Conservation (phyloP, 2,329 filamentous ascomycete genomes). For the Teratosphaeria viscida region DNA sequence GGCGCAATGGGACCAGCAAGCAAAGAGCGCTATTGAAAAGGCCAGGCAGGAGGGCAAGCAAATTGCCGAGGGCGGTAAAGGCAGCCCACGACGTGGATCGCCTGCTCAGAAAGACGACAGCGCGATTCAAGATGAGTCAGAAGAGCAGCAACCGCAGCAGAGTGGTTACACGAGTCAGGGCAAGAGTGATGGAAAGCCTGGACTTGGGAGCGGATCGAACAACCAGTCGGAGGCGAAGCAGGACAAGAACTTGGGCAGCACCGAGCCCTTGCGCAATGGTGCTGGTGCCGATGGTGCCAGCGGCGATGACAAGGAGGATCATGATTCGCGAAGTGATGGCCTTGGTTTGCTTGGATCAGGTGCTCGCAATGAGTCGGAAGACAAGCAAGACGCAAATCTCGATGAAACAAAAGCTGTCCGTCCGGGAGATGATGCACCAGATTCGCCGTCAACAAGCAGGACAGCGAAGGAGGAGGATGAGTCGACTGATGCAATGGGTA, state of each 20-base stretch:
- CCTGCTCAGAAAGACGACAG: constrained; percentile 2
- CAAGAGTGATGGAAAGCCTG: background rate
- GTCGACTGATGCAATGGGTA: constrained; percentile 21
- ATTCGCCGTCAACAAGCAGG: background rate
- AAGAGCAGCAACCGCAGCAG: background rate
- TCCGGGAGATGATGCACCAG: background rate
- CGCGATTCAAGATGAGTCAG: constrained; percentile 4
- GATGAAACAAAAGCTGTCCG: background rate
- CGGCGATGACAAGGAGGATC: constrained; percentile 1
- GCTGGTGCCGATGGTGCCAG: constrained; percentile 2
- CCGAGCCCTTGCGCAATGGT: constrained; percentile 10
- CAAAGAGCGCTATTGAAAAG: constrained; percentile 10
- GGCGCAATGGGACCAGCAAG: constrained; percentile 15
- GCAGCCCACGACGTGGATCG: constrained; percentile 3
- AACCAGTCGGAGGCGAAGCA: constrained; percentile 14
- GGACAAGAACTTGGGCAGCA: constrained; percentile 14
- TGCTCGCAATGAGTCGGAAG: background rate
- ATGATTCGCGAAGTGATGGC: background rate
- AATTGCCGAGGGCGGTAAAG: background rate
- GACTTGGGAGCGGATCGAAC: background rate
- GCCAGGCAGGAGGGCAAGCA: constrained; percentile 12
- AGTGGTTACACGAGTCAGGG: background rate
- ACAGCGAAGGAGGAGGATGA: constrained; percentile 7
- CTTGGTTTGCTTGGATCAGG: background rate
- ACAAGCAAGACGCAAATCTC: background rate